Evolutionary conservation across 257 asterid genomes (phyloP), one percentile per base, ranked within the genome.

Genomic region (Nyctanthes arbortristis): DNA sequence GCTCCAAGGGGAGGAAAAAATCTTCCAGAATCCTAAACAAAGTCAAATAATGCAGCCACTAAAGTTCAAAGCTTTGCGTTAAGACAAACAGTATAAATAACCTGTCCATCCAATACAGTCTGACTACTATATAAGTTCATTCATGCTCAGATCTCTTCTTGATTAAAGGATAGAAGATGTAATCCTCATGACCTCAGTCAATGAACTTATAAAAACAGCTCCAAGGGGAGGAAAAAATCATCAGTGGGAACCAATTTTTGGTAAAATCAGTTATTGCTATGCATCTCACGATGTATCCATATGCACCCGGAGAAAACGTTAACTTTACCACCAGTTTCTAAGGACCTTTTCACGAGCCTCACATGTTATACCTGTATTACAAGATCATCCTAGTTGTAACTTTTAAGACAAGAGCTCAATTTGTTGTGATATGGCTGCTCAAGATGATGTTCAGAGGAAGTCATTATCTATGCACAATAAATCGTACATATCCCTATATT

Each of bases 51-150:
- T 29, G 47, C 20, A 56, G 20, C 63, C 25, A 60, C 18, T 59
- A 60, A 58, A 36, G 63, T 40, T 59, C 63, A 73, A 60, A 66
- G 39, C 7, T 73, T 32, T n/a, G 20, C 34, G 7, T 25, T 25
- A 0, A 27, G 22, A 34, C 25, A 0, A 18, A 47, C 4, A 52
- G n/a, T 24, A 36, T 18, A 45, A 52, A 4, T 18, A 69, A 66
- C 3, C 4, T 20, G 2, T 28, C 68, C 43, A 6, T 35, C 18
- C 59, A 10, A 62, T 47, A 71, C 45, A 40, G 5, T 10, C 20
- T 34, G 22, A 57, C 33, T 36, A 49, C 47, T 24, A n/a, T n/a
- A n/a, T n/a, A n/a, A 43, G 24, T 43, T 43, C 54, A 16, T 43
- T 25, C 14, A 31, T 22, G 43, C 39, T 36, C 31, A 33, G 40